A percentile compares a stretch with the other conserved stretches of the same genome.
Evolutionary conservation across 768 basidiomycete genomes (phyloP).

Genomic region (Boletus sp.): DNA sequence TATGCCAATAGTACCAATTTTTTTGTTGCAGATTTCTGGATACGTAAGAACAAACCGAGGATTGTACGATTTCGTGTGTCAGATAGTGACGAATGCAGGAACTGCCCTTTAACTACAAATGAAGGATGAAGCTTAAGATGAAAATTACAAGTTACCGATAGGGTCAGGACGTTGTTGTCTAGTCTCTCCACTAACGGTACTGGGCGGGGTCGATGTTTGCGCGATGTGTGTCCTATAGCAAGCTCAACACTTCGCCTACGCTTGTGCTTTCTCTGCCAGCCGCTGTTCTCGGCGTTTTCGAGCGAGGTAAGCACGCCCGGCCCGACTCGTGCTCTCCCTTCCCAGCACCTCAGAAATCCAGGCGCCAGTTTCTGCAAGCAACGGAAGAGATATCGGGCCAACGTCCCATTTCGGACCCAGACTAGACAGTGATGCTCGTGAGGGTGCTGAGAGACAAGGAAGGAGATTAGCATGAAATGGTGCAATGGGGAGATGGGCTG

Average conservation of each 20-base stretch:
- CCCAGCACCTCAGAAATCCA: slow-evolving; percentile 78
- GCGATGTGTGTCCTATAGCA: not conserved
- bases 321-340: slow-evolving; percentile 70
- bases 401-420: slow-evolving; percentile 26
- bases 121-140: not conserved
- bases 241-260: slow-evolving; percentile 8
- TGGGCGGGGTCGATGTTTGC: not conserved
- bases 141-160: not conserved
- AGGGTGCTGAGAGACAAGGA: not conserved
- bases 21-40: not conserved
- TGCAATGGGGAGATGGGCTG: not conserved
- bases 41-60: not conserved
- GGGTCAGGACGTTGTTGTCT: not conserved
- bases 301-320: slow-evolving; percentile 68
- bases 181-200: not conserved
- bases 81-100: not conserved
- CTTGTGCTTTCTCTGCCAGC: slow-evolving; percentile 15
- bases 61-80: not conserved
- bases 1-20: not conserved
- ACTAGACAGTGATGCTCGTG: not conserved
- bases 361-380: slow-evolving; percentile 71
- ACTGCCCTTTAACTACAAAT: not conserved
- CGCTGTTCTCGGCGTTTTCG: slow-evolving; percentile 39
- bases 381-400: slow-evolving; percentile 56
- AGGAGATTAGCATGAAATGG: not conserved